Evolutionary conservation across 2,329 filamentous ascomycete species (phyloP).

Genomic region (Thelonectria rubi): DNA sequence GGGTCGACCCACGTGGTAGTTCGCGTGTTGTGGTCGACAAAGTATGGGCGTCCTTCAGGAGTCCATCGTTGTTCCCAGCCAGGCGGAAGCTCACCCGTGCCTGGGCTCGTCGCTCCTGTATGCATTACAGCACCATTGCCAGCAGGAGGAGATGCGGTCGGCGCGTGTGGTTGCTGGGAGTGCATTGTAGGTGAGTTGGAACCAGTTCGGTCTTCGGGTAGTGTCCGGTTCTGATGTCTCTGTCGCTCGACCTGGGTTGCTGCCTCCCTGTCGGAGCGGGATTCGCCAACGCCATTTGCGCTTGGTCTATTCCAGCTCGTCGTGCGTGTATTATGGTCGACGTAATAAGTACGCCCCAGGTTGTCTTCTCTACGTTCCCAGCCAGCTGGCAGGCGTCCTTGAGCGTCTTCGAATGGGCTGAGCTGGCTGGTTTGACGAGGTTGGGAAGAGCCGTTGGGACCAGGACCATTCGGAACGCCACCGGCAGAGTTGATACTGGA

Average conservation of each 20-base stretch:
- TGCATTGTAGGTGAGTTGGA: conserved; percentile 86
- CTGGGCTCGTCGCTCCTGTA: conserved; percentile 90
- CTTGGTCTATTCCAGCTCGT: conserved; percentile 96
- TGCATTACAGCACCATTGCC: conserved; percentile 85
- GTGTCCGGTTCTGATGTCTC: conserved; percentile 92
- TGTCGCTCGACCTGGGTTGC: conserved; percentile 93
- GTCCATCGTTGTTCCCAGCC: conserved; percentile 98
- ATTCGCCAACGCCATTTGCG: conserved; percentile 76
- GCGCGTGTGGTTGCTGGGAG: conserved; percentile 58
- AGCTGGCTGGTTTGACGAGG: conserved; percentile 58
- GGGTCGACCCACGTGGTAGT: conserved; percentile 99
- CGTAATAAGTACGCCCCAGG: conserved; percentile 94
- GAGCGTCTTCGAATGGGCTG: conserved; percentile 96
- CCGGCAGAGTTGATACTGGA: conserved; percentile 56
- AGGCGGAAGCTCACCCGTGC: conserved; percentile 91
- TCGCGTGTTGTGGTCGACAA: conserved; percentile 97
- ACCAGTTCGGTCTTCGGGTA: conserved; percentile 94
- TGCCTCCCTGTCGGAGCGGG: conserved; percentile 80
- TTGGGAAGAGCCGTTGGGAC: conserved; percentile 45
- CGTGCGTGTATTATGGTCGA: conserved; percentile 95
- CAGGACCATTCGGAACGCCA: conserved; percentile 33
- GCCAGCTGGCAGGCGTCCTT: conserved; percentile 88
- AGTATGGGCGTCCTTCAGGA: conserved; percentile 93
- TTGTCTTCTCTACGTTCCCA: conserved; percentile 98
- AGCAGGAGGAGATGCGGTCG: conserved; percentile 47